Base-by-base conservation (phyloP, 345 rosid species). In the Jatropha curcas region DNA sequence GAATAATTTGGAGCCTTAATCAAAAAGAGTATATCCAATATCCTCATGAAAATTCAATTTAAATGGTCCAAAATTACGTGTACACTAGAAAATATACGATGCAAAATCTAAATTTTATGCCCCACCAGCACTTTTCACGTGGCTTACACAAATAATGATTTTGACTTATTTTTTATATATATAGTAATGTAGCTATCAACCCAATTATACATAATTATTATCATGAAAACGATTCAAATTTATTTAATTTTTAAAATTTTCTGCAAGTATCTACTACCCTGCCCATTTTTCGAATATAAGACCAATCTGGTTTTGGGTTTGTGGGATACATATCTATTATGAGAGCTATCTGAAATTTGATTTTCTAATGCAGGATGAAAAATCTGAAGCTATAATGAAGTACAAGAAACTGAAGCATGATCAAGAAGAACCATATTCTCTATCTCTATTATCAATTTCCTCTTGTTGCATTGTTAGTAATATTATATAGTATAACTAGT, bases 361-460 rank as follows among this genome's bases (percentile, higher is more conserved):
- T 60, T 61, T 37, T 37, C 35, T 12, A 9, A 48, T 35, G 69
- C 87, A 86, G 94, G 88, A 75, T 83, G 89, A 85, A 80, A 71
- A 85, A 84, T 82, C 52, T 82, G 81, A 83, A 81, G 86, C 70
- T 82, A 58, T 73, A 62, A 34, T 71, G 65, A 76, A 31, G 46
- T 24, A 1, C 20, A 65, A 24, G 53, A 43, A 27, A 84, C n/a
- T n/a, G n/a, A n/a, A 67, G 65, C 56, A 61, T 57, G 63, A 59
- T 71, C 60, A 51, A 16, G 39, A 13, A 11, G 16, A 17, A 37
- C 8, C 8, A 13, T 2, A 41, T 2, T 41, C 1, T n/a, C n/a
- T n/a, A n/a, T n/a, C 7, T 16, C 22, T 24, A 24, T 25, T 7
- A 35, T n/a, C n/a, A 20, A 7, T 28, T 37, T 19, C 12, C 66